Evolutionary conservation across 1,139 yeast species (phyloP).

Genomic region (Suhomyces coccinellae): DNA sequence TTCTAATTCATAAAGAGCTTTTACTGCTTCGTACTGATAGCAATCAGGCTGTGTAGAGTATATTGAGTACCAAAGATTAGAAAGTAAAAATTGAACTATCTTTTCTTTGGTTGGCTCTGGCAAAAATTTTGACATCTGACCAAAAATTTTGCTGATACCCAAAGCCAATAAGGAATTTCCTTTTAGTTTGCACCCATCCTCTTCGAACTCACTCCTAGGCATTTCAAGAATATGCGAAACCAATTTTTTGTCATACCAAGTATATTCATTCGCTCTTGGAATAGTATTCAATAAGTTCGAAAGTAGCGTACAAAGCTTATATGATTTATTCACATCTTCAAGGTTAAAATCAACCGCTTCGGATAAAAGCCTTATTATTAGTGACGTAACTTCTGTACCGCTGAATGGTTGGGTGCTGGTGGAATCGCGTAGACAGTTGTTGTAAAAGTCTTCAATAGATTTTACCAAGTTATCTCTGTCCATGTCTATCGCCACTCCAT

Average conservation of each 20-base stretch:
- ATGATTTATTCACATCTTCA: conserved; percentile 6
- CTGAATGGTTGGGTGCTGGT: conserved; percentile 6
- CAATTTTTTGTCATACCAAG: conserved; percentile 20
- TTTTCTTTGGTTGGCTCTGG: conserved; percentile 29
- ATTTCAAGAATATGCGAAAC: conserved; percentile 31
- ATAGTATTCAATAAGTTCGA: conserved; percentile 15
- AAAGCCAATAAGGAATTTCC: conserved; percentile 34
- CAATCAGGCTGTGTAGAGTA: conserved; percentile 45
- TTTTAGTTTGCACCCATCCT: conserved; percentile 8
- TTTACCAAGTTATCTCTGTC: not conserved
- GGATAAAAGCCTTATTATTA: conserved; percentile 4
- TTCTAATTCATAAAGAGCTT: conserved; percentile 48
- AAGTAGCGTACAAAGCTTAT: conserved; percentile 13
- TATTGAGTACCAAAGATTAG: conserved; percentile 50
- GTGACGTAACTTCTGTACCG: conserved; percentile 5
- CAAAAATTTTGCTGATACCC: conserved; percentile 49
- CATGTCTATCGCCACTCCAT: conserved; percentile 33
- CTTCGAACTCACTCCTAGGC: conserved; percentile 15
- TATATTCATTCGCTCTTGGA: conserved; percentile 8
- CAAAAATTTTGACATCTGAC: conserved; percentile 30
- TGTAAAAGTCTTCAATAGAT: conserved; percentile 12
- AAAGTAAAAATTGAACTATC: conserved; percentile 36
- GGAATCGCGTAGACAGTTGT: conserved; percentile 3
- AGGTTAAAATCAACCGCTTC: conserved; percentile 7
- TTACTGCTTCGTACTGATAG: conserved; percentile 64